Evolutionary conservation across 2,329 filamentous ascomycete genomes (phyloP).

Genomic region (Aspergillus spinulosporus): DNA sequence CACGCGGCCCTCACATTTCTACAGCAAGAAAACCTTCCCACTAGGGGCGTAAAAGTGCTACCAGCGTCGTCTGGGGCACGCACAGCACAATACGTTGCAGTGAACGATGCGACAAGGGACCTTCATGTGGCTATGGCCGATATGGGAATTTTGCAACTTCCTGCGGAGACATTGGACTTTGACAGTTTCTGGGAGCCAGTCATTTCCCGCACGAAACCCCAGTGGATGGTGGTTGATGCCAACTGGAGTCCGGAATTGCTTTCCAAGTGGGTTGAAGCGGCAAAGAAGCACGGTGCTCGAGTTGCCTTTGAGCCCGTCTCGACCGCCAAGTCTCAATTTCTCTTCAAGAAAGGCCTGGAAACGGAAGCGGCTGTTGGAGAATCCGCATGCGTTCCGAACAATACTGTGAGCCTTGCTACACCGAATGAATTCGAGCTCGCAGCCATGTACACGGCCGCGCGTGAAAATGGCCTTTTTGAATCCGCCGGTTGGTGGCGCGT

Average conservation of each 20-base stretch:
- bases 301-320: conserved; percentile 90
- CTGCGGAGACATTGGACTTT: conserved; percentile 43
- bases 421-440: conserved; percentile 81
- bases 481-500: conserved; percentile 72
- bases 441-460: conserved; percentile 74
- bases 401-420: conserved; percentile 71
- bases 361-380: conserved; percentile 32
- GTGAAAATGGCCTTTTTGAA: conserved; percentile 67
- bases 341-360: conserved; percentile 55
- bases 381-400: conserved; percentile 55
- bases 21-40: conserved; percentile 57
- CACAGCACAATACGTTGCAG: conserved; percentile 87
- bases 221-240: conserved; percentile 80
- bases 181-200: conserved; percentile 62
- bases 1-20: conserved; percentile 69
- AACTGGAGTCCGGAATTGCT: conserved; percentile 76
- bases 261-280: conserved; percentile 65
- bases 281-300: conserved; percentile 55
- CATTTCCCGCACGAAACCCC: conserved; percentile 59
- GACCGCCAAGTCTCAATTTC: conserved; percentile 69
- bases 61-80: conserved; percentile 55
- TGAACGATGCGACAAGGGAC: conserved; percentile 81
- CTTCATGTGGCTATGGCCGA: conserved; percentile 94
- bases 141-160: conserved; percentile 74
- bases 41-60: conserved; percentile 64